phyloP scores from a whole-genome alignment of 208 protist species.

The Trypanosomatidae sp. region DNA sequence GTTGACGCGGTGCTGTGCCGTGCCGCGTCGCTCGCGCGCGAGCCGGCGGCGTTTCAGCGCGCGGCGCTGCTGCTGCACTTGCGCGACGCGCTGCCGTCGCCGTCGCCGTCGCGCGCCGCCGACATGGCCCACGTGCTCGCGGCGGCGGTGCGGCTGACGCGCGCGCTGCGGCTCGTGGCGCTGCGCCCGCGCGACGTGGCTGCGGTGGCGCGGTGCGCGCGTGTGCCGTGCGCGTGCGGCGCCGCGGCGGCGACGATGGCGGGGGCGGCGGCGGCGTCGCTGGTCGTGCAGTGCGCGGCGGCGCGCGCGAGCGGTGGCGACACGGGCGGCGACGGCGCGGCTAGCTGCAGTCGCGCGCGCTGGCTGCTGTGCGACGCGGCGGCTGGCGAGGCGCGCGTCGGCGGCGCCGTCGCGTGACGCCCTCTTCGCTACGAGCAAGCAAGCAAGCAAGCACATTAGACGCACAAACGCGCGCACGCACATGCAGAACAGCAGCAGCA shows the following conservation, averaged over 20 bases:
- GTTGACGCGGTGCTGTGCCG: too few relatives aligned
- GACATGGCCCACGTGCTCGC: slow-evolving; percentile 5
- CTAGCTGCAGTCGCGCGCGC: too few relatives aligned
- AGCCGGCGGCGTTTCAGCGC: slow-evolving; percentile 17
- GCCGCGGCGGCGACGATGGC: slow-evolving; percentile 13
- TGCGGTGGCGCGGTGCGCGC: background rate
- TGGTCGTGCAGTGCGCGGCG: slow-evolving; percentile 16
- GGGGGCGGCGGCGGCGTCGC: slow-evolving; percentile 27
- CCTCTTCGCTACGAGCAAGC: background rate
- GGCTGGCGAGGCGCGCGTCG: slow-evolving; percentile 4
- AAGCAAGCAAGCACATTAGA: background rate
- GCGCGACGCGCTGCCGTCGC: background rate
- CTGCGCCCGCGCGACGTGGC: slow-evolving; percentile 17
- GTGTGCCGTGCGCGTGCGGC: background rate
- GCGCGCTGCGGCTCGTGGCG: too few relatives aligned
- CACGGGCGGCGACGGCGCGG: background rate
- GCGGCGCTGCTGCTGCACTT: slow-evolving; percentile 16
- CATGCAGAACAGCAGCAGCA: slow-evolving; percentile 1
- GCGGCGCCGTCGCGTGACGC: background rate
- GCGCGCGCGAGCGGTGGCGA: background rate
- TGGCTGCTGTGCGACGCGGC: slow-evolving; percentile 6
- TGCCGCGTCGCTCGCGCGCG: too few relatives aligned
- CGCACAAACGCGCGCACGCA: background rate
- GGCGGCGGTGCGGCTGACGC: too few relatives aligned
- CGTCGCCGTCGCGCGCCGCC: slow-evolving; percentile 3